Evolutionary conservation across 441 rosid species (phyloP).

Genomic region (Populus trichocarpa): DNA sequence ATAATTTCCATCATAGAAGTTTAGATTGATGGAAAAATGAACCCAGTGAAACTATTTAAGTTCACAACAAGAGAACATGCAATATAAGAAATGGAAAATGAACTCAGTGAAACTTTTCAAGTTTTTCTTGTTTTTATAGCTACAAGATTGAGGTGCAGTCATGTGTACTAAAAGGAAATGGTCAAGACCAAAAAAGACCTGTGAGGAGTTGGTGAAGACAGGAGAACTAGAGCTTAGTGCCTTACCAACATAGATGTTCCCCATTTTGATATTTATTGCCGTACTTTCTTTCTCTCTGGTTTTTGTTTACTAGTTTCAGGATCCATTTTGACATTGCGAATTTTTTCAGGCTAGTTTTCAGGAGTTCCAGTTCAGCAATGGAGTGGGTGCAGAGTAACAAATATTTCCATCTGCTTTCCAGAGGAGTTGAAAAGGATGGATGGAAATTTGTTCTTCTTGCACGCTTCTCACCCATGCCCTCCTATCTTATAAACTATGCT

Average conservation of each 20-base stretch:
- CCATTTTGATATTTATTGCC: not conserved
- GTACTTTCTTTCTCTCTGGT: not conserved
- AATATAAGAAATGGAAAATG: too few species aligned
- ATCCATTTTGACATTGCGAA: conserved; percentile 9
- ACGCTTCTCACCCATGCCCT: conserved; percentile 94
- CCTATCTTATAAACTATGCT: conserved; percentile 81
- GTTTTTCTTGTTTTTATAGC: not conserved
- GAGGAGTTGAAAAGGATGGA: conserved; percentile 86
- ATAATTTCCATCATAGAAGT: not conserved
- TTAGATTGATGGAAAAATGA: not conserved
- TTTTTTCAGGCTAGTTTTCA: conserved; percentile 62
- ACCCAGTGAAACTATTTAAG: not conserved
- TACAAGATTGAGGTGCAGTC: not conserved
- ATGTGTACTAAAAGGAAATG: not conserved
- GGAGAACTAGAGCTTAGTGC: not conserved
- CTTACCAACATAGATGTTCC: not conserved
- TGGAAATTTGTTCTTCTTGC: conserved; percentile 97
- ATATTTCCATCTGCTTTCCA: conserved; percentile 66
- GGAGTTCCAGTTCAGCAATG: conserved; percentile 63
- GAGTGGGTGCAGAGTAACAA: conserved; percentile 67
- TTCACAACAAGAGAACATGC: too few species aligned
- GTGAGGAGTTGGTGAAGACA: not conserved
- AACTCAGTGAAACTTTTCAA: not conserved
- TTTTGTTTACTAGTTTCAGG: not conserved
- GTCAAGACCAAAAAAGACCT: not conserved